These are phyloP conservation scores for Colletotrichum orchidophilum DNA, from an alignment of 2,329 filamentous ascomycete species.

Conservation along the genomic window DNA sequence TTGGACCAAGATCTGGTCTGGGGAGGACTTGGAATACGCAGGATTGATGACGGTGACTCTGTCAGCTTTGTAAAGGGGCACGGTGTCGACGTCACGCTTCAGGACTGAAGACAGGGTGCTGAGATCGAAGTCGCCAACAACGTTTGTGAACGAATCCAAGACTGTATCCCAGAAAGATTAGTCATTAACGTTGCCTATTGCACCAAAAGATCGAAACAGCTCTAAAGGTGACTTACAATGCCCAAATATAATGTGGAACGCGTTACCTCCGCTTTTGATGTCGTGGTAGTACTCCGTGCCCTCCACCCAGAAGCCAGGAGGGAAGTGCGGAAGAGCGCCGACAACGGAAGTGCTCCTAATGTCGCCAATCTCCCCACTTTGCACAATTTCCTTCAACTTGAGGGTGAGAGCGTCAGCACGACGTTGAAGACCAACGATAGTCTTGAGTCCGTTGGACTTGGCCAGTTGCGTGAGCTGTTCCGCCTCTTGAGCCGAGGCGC, in stretches of 20 bases:
- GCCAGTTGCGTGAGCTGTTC: conserved; percentile 53
- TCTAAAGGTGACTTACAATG: conserved; percentile 39
- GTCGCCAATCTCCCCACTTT: conserved; percentile 49
- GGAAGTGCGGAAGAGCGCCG: neutral
- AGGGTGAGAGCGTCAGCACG: conserved; percentile 48
- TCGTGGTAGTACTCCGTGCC: conserved; percentile 37
- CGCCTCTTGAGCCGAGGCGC: conserved; percentile 48
- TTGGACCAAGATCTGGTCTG: conserved; percentile 47
- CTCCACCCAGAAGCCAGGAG: conserved; percentile 35
- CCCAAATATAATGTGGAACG: conserved; percentile 41
- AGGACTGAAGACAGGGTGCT: conserved; percentile 38
- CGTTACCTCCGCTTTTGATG: conserved; percentile 35
- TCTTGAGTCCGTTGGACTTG: conserved; percentile 49
- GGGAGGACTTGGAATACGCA: conserved; percentile 38
- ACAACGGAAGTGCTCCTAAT: neutral
- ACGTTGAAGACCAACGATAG: conserved; percentile 58
- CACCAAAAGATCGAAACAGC: rapidly evolving
- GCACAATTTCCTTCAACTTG: conserved; percentile 53
- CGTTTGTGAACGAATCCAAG: conserved; percentile 43
- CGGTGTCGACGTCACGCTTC: conserved; percentile 36
- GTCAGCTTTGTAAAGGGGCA: conserved; percentile 36
- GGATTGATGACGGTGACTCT: conserved; percentile 38
- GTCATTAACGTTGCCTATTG: neutral
- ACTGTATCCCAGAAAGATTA: conserved; percentile 34
- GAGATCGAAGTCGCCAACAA: conserved; percentile 46